Conservation (phyloP, 1,284 basidiomycete genomes). For the Laetiporus sulphureus region DNA sequence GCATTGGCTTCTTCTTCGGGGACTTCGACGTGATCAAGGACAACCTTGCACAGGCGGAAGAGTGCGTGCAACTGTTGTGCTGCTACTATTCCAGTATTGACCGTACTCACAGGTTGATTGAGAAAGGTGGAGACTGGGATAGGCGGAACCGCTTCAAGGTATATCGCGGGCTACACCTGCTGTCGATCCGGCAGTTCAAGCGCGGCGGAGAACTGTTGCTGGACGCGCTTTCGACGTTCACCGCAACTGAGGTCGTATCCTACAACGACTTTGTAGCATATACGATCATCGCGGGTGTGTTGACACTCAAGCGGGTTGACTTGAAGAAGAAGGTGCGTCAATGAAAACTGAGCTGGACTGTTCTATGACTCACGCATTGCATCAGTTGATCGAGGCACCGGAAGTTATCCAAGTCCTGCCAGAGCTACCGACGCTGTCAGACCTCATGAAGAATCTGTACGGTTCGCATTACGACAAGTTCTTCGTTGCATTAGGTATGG, state of each 20-base stretch:
- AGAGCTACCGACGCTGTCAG: conserved; percentile 63
- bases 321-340: conserved; percentile 83
- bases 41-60: conserved; percentile 78
- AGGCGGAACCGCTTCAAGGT: conserved; percentile 94
- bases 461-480: conserved; percentile 94
- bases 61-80: conserved; percentile 42
- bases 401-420: conserved; percentile 71
- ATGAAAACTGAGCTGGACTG: neutral
- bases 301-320: conserved; percentile 80
- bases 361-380: neutral
- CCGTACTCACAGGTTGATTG: conserved; percentile 61
- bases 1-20: conserved; percentile 89
- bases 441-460: conserved; percentile 74
- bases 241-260: conserved; percentile 83
- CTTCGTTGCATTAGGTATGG: conserved; percentile 79
- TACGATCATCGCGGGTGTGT: conserved; percentile 75
- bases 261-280: conserved; percentile 92
- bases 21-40: conserved; percentile 72
- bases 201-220: conserved; percentile 69
- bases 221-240: conserved; percentile 92
- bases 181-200: conserved; percentile 84
- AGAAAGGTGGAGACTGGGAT: conserved; percentile 98
- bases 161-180: conserved; percentile 82
- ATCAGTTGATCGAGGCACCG: conserved; percentile 57
- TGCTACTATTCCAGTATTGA: neutral